Conservation (phyloP, 164 flowering plant genomes). For the Nelumbo lutea region DNA sequence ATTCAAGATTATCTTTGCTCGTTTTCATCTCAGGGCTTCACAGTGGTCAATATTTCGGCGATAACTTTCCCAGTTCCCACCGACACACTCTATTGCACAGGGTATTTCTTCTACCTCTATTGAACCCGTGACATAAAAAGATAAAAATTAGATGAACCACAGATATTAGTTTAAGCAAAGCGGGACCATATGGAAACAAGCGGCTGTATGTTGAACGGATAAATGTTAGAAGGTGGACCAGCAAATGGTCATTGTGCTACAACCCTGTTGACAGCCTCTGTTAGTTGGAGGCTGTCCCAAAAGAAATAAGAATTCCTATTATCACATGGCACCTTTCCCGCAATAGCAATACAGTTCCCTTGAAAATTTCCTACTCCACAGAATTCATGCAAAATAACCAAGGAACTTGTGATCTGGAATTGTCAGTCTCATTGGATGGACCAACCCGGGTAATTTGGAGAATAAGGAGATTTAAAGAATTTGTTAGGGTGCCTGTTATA, state of each 20-base stretch:
- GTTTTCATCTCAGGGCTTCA: too few species aligned
- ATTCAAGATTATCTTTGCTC: too few species aligned
- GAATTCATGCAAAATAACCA: conserved; percentile 10
- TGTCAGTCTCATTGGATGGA: too few species aligned
- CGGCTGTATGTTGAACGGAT: conserved; percentile 15
- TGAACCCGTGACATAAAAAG: neutral
- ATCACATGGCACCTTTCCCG: conserved; percentile 3
- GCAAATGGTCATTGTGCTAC: conserved; percentile 9
- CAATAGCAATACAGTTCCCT: conserved; percentile 4
- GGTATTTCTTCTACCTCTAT: neutral
- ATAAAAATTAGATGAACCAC: neutral
- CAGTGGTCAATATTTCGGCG: too few species aligned
- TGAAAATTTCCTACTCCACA: conserved; percentile 6
- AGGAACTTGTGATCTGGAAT: conserved; percentile 6
- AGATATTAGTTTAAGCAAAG: neutral
- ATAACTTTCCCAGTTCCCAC: too few species aligned
- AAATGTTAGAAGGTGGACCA: conserved; percentile 10
- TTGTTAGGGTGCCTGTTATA: too few species aligned
- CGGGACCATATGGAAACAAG: conserved; percentile 3
- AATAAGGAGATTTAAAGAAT: too few species aligned
- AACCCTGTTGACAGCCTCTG: conserved; percentile 15
- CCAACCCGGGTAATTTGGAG: too few species aligned
- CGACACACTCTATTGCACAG: neutral
- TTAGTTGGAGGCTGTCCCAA: conserved; percentile 15
- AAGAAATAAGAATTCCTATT: conserved; percentile 10